phyloP scores from a whole-genome alignment of 2,329 filamentous ascomycete genomes.

The Camptophora hylomeconis region DNA sequence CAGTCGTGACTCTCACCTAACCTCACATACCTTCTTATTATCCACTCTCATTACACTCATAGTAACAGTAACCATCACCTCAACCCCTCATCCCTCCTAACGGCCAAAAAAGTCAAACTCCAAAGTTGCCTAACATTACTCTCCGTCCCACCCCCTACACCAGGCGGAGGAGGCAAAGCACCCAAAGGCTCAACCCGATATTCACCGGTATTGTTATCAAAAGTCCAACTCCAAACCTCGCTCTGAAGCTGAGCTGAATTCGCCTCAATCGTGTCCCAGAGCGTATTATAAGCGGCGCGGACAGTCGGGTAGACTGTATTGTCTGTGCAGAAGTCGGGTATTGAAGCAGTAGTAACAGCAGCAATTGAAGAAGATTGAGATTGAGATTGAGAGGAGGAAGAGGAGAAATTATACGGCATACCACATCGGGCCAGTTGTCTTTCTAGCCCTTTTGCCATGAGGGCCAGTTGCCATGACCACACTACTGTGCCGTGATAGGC shows the following conservation, averaged over 20 bases:
- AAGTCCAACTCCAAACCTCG: conserved; percentile 54
- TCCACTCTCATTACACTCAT: too few species aligned
- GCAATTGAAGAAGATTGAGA: too few species aligned
- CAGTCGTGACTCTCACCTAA: too few species aligned
- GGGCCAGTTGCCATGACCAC: conserved; percentile 52
- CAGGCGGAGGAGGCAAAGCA: conserved; percentile 35
- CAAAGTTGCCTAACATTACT: conserved; percentile 45
- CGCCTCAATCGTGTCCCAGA: conserved; percentile 49
- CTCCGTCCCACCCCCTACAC: conserved; percentile 29
- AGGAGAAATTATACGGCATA: conserved; percentile 1
- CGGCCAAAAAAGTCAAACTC: conserved; percentile 46
- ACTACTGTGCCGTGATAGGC: conserved; percentile 53
- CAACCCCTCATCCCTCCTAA: conserved; percentile 29
- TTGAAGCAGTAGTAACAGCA: conserved; percentile 1
- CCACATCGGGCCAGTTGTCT: conserved; percentile 43
- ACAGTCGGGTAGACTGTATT: conserved; percentile 32
- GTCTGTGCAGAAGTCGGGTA: conserved; percentile 40
- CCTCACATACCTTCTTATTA: too few species aligned
- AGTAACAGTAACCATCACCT: too few species aligned
- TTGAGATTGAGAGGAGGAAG: too few species aligned
- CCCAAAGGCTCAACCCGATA: conserved; percentile 41
- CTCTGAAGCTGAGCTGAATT: conserved; percentile 40
- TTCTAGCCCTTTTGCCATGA: conserved; percentile 50
- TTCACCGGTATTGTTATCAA: conserved; percentile 25
- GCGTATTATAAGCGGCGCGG: conserved; percentile 40